Evolutionary conservation across 257 asterid species (phyloP).

Genomic region (Euphrasia confusa): DNA sequence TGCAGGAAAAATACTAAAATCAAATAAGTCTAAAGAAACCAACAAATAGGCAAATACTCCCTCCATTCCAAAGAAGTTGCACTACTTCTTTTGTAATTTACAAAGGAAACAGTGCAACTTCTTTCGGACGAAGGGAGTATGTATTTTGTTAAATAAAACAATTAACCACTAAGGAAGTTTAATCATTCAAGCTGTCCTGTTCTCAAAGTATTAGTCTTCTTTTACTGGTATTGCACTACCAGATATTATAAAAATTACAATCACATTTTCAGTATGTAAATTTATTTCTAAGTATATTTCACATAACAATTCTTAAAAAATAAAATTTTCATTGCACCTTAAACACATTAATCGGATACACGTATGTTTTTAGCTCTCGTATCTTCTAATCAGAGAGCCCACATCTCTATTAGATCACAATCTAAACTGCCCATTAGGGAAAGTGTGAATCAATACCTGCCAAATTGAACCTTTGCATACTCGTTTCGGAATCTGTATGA

Average conservation of each 20-base stretch:
- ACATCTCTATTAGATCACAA: not conserved
- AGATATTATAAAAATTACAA: not conserved
- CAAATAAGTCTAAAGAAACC: conserved; percentile 3
- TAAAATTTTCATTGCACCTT: not conserved
- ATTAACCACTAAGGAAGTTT: too few relatives aligned
- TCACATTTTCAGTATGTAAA: not conserved
- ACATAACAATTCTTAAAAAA: not conserved
- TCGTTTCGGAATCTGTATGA: not conserved
- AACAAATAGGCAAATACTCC: too few relatives aligned
- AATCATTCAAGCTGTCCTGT: not conserved
- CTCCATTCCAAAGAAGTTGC: too few relatives aligned
- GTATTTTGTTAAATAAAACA: too few relatives aligned
- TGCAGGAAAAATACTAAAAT: conserved; percentile 1
- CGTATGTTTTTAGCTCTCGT: not conserved
- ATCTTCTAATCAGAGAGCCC: conserved; percentile 3
- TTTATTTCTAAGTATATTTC: not conserved
- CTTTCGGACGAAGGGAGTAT: too few relatives aligned
- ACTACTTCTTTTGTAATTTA: too few relatives aligned
- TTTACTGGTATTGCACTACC: too few relatives aligned
- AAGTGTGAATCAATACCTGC: too few relatives aligned
- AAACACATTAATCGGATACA: not conserved
- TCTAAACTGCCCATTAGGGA: too few relatives aligned
- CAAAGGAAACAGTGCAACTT: too few relatives aligned
- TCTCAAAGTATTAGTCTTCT: too few relatives aligned
- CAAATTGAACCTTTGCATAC: not conserved